phyloP scores from a whole-genome alignment of 2,329 filamentous ascomycete genomes.

The Monilinia fructigena region DNA sequence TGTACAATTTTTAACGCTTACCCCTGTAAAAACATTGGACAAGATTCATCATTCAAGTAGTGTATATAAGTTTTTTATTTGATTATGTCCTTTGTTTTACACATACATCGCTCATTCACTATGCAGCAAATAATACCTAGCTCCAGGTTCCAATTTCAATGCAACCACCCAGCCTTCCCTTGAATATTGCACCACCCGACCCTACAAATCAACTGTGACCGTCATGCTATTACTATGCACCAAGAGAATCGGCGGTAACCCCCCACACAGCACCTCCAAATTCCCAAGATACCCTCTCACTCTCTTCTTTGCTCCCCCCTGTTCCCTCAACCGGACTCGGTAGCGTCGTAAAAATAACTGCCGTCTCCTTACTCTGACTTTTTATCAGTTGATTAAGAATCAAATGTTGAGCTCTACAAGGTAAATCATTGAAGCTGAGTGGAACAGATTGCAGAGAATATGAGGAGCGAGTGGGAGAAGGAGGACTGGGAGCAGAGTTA shows the following conservation, averaged over 20 bases:
- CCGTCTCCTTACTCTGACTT: conserved; percentile 38
- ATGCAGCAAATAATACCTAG: background rate
- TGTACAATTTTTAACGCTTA: background rate
- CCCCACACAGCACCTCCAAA: conserved; percentile 34
- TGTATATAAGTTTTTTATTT: background rate
- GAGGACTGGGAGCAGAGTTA: conserved; percentile 44
- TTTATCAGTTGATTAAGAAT: conserved; percentile 38
- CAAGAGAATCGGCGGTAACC: conserved; percentile 27
- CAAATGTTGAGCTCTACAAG: conserved; percentile 37
- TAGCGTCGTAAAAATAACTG: conserved; percentile 67
- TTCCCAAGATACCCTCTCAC: conserved; percentile 37
- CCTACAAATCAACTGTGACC: conserved; percentile 29
- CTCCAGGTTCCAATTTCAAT: background rate
- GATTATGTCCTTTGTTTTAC: background rate
- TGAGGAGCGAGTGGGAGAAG: conserved; percentile 36
- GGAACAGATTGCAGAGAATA: conserved; percentile 27
- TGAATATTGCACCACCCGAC: too few relatives aligned
- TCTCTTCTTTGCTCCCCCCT: conserved; percentile 27
- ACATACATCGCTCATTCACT: background rate
- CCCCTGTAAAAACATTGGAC: background rate
- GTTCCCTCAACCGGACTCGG: conserved; percentile 60
- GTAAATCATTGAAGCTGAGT: conserved; percentile 34
- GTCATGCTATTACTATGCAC: conserved; percentile 32
- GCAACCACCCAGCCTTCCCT: background rate
- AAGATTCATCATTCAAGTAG: background rate